These are phyloP conservation scores for Perilla frutescens DNA, from an alignment of 257 asterid genomes.

Conservation along the genomic window DNA sequence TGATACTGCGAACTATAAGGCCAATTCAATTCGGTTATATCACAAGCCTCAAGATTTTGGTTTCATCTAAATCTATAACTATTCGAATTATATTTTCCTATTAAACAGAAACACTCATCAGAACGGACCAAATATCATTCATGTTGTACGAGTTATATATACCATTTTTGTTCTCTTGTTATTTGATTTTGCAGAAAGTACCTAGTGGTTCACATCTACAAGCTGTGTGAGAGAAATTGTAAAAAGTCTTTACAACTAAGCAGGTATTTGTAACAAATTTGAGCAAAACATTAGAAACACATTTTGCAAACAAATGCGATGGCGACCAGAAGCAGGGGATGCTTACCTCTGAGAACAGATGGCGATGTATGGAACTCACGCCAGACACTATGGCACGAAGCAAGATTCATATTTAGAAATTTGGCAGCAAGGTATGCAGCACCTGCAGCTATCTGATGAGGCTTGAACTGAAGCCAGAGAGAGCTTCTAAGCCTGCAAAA, in stretches of 20 bases:
- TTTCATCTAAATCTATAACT: background rate
- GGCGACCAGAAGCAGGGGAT: background rate
- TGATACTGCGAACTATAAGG: background rate
- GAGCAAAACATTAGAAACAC: slow-evolving; percentile 3
- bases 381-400: slow-evolving; percentile 79
- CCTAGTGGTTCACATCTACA: background rate
- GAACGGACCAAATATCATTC: background rate
- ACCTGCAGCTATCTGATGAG: slow-evolving; percentile 99
- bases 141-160: background rate
- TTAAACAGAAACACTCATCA: background rate
- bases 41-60: background rate
- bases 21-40: background rate
- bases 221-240: background rate
- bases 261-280: background rate
- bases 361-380: slow-evolving; percentile 84
- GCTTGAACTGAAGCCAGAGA: slow-evolving; percentile 98
- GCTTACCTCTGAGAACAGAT: slow-evolving; percentile 74
- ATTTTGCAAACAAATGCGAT: background rate
- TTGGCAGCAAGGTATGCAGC: slow-evolving; percentile 99
- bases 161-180: background rate
- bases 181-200: background rate
- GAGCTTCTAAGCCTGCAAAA: slow-evolving; percentile 91
- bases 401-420: slow-evolving; percentile 71
- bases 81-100: background rate
- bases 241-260: slow-evolving; percentile 1